These are phyloP conservation scores for Besnoitia besnoiti DNA, from an alignment of 169 alveolate species.

Conservation along the genomic window DNA sequence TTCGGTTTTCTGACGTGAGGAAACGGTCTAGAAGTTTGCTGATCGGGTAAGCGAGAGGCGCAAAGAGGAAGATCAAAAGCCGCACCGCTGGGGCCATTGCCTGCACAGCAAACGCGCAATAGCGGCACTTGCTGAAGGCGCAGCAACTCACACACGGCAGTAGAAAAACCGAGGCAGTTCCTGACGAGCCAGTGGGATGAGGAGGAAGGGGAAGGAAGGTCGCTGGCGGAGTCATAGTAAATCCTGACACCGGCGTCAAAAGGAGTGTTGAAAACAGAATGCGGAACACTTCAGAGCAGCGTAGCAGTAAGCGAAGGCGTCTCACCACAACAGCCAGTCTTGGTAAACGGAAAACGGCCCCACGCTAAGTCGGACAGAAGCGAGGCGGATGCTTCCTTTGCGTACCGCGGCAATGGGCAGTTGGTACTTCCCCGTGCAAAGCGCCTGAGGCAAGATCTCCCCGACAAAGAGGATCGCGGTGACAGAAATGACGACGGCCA, in stretches of 20 bases:
- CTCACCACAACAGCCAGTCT: no score
- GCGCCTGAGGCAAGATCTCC: slow-evolving; percentile 94
- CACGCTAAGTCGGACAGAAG: no score
- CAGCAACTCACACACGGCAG: neutral
- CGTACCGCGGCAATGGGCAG: slow-evolving; percentile 86
- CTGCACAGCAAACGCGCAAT: neutral
- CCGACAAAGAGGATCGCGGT: slow-evolving; percentile 82
- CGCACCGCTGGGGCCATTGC: slow-evolving; percentile 53
- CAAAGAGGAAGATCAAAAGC: slow-evolving; percentile 39
- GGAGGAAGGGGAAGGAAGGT: no score
- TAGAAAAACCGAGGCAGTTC: neutral
- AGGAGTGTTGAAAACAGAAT: no score
- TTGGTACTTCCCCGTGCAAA: slow-evolving; percentile 92
- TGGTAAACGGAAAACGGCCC: no score
- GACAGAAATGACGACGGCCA: slow-evolving; percentile 65
- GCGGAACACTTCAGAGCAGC: no score
- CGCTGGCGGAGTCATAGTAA: no score
- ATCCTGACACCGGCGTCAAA: no score
- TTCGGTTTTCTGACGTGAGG: neutral
- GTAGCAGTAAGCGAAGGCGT: no score
- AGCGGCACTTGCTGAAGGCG: neutral
- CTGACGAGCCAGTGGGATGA: no score
- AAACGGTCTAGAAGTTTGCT: slow-evolving; percentile 48
- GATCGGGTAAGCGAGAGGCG: slow-evolving; percentile 48
- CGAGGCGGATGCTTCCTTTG: neutral